Evolutionary conservation across 257 asterid species (phyloP), one percentile per base, ranked within the genome.

Genomic region (Solanum arcanum): DNA sequence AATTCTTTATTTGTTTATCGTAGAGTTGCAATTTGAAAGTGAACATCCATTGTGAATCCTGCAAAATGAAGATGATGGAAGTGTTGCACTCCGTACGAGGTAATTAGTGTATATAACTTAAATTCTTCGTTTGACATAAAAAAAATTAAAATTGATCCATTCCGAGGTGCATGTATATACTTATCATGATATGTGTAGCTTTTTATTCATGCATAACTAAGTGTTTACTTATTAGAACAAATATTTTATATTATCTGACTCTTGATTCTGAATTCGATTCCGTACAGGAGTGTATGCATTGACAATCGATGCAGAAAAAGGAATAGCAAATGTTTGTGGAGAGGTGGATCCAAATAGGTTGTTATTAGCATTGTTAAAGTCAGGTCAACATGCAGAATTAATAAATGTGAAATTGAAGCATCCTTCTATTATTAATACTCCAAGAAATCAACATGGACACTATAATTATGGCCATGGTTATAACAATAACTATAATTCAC

Each of bases 11-110:
- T 75, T 68, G 8, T 2, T 7, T 15, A 87, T 76, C 5, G 74
- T 64, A 94, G 97, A 62, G 68, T 70, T 93, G 93, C 87, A 90
- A 88, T 70, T 86, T 94, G 92, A 91, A 91, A 89, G 92, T 94
- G 83, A 70, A 93, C 42, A 75, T 78, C 78, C 89, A 91, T 62
- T 94, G 97, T 5, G 90, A 89, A 13, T 91, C 94, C 1, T 93
- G 98, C 88, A 90, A 91, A 89, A 90, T 69, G 93, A 88, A 76
- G 87, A 88, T 90, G 49, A 39, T 83, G 85, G 94, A 89, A 73
- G 86, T 92, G 59, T 88, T 92, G 29, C 86, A 90, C 66, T 92
- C 98, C 9, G 46, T 93, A 68, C 59, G 90, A 68, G 96, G 97
- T 93, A 92, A 87, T 46, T 44, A 13, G 9, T 12, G 10, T 74